Conservation (phyloP, 2,329 filamentous ascomycete species). For the Diplodia sapinea region DNA sequence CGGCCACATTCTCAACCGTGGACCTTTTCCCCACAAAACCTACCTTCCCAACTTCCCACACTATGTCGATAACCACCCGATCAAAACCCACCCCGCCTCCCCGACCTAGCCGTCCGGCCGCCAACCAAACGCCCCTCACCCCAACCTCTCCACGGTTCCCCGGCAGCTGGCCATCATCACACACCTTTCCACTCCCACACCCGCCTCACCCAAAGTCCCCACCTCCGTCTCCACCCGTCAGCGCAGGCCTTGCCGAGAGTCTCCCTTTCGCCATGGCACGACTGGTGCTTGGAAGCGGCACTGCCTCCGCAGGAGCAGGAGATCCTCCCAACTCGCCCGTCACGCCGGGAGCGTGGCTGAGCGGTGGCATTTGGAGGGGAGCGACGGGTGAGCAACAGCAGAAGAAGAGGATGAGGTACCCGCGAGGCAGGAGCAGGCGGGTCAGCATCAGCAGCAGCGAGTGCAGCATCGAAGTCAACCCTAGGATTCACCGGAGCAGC, state of each 20-base stretch:
- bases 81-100: not conserved
- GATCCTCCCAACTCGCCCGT: conserved; percentile 19
- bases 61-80: conserved; percentile 5
- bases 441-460: not conserved
- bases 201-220: conserved; percentile 15
- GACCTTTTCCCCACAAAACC: not conserved
- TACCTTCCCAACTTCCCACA: not conserved
- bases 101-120: not conserved
- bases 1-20: not conserved
- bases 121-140: conserved; percentile 5
- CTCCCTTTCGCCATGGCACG: conserved; percentile 2
- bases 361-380: not conserved
- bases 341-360: conserved; percentile 4
- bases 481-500: not conserved
- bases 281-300: not conserved
- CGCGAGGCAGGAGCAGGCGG: not conserved
- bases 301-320: not conserved
- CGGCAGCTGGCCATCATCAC: not conserved
- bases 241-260: conserved; percentile 10
- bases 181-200: not conserved
- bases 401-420: not conserved
- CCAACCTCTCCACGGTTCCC: conserved; percentile 15
- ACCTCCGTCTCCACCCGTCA: conserved; percentile 15
- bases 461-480: conserved; percentile 7
- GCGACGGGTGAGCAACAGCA: not conserved